phyloP scores from a whole-genome alignment of 768 basidiomycete species.

The Podaxis sp. region DNA sequence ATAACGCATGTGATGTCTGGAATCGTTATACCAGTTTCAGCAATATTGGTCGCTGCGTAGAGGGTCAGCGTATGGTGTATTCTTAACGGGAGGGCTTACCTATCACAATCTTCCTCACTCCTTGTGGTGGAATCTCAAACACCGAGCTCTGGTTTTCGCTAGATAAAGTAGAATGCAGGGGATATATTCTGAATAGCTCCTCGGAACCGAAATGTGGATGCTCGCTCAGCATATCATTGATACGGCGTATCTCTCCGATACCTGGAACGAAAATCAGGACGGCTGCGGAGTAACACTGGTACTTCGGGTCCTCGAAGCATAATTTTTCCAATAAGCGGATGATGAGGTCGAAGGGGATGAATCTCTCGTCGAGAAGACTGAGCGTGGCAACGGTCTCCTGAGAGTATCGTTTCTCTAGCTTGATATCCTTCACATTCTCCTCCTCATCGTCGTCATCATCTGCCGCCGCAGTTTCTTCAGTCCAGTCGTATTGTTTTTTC shows the following conservation, averaged over 20 bases:
- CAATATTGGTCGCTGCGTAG: conserved; percentile 79
- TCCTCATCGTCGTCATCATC: conserved; percentile 71
- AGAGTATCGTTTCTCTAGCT: conserved; percentile 81
- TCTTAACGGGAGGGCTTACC: conserved; percentile 44
- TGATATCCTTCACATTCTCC: conserved; percentile 37
- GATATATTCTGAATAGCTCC: conserved; percentile 68
- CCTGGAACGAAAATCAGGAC: conserved; percentile 94
- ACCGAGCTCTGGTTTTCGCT: conserved; percentile 89
- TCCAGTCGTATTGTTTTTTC: conserved; percentile 73
- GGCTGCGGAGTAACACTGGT: conserved; percentile 67
- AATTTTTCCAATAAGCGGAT: conserved; percentile 77
- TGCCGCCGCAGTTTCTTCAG: conserved; percentile 56
- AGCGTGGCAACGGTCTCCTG: conserved; percentile 71
- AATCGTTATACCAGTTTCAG: conserved; percentile 97
- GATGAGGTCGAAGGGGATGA: conserved; percentile 92
- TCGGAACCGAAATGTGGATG: conserved; percentile 71
- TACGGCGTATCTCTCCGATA: conserved; percentile 85
- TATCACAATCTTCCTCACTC: conserved; percentile 90
- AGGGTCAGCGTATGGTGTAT: conserved; percentile 2
- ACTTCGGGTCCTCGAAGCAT: conserved; percentile 64
- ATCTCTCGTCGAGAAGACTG: conserved; percentile 82
- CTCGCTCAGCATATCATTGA: conserved; percentile 78
- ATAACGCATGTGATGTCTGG: conserved; percentile 98
- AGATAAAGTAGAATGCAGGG: conserved; percentile 90
- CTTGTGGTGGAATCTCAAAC: conserved; percentile 81